Percentiles rank a stretch among this genome's conserved stretches.
Evolutionary conservation across 2,329 filamentous ascomycete genomes (phyloP).

Genomic region (Claviceps purpurea): DNA sequence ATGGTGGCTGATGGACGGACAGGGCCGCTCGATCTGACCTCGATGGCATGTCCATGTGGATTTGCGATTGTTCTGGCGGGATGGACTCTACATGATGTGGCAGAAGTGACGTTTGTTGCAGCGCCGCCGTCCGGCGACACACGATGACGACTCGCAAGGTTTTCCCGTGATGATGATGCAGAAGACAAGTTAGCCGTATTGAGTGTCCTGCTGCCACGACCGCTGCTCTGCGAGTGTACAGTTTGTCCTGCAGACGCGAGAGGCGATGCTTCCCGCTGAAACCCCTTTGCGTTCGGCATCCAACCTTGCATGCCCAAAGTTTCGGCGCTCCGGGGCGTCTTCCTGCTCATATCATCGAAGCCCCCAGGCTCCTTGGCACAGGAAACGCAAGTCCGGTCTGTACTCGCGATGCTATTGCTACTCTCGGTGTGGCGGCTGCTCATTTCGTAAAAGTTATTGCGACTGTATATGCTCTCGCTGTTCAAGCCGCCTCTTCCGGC

Average conservation of each 20-base stretch:
- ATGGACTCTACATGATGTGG: too few species aligned
- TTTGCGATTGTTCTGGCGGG: too few species aligned
- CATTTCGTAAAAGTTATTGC: not conserved
- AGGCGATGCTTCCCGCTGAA: not conserved
- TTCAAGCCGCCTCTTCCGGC: constrained; percentile 27
- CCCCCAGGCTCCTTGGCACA: too few species aligned
- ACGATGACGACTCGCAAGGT: not conserved
- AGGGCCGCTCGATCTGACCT: too few species aligned
- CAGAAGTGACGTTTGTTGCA: too few species aligned
- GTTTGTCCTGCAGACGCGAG: not conserved
- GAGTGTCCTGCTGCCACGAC: not conserved
- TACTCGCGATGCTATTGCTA: constrained; percentile 3
- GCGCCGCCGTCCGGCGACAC: too few species aligned
- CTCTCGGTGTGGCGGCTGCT: not conserved
- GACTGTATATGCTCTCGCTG: constrained; percentile 2
- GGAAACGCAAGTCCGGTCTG: too few species aligned
- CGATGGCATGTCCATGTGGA: too few species aligned
- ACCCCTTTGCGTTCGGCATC: not conserved
- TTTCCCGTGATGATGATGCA: not conserved
- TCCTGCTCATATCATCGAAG: not conserved
- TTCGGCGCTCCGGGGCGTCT: not conserved
- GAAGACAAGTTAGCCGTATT: not conserved
- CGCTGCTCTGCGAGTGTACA: not conserved
- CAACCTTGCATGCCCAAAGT: not conserved
- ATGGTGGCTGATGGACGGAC: too few species aligned